phyloP scores from a whole-genome alignment of 805 yeast species.

The Deakozyma indianensis region DNA sequence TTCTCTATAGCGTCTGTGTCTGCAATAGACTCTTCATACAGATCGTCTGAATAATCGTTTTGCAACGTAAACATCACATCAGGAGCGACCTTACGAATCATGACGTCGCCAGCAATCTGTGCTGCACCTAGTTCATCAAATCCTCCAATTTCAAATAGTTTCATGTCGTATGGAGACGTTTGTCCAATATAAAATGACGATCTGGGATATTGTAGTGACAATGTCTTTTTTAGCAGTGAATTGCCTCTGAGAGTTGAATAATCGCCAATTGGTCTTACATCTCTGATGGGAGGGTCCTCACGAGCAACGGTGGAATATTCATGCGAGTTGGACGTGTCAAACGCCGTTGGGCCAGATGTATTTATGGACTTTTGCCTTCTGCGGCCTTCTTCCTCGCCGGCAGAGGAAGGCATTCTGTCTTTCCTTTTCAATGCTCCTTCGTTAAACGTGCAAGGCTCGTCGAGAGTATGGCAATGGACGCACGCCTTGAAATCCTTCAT shows the following conservation, averaged over 20 bases:
- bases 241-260: conserved; percentile 49
- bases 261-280: conserved; percentile 41
- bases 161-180: conserved; percentile 68
- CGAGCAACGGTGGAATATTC: not conserved
- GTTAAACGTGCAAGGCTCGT: conserved; percentile 61
- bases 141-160: conserved; percentile 48
- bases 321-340: conserved; percentile 11
- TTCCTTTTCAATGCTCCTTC: conserved; percentile 29
- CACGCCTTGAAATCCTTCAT: conserved; percentile 38
- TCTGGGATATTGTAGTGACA: conserved; percentile 74
- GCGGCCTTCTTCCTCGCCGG: conserved; percentile 15
- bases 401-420: conserved; percentile 10
- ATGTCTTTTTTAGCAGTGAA: conserved; percentile 50
- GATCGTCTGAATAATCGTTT: conserved; percentile 62
- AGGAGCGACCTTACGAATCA: conserved; percentile 67
- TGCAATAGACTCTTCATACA: conserved; percentile 53
- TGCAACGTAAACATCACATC: conserved; percentile 56
- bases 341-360: conserved; percentile 26
- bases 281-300: not conserved
- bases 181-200: conserved; percentile 84
- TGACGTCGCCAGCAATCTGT: conserved; percentile 47
- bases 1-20: conserved; percentile 76
- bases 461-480: conserved; percentile 62
- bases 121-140: conserved; percentile 69
- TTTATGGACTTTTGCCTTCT: conserved; percentile 11